These are phyloP conservation scores for Petunia hybrid DNA, from an alignment of 305 asterid species.

Conservation along the genomic window DNA sequence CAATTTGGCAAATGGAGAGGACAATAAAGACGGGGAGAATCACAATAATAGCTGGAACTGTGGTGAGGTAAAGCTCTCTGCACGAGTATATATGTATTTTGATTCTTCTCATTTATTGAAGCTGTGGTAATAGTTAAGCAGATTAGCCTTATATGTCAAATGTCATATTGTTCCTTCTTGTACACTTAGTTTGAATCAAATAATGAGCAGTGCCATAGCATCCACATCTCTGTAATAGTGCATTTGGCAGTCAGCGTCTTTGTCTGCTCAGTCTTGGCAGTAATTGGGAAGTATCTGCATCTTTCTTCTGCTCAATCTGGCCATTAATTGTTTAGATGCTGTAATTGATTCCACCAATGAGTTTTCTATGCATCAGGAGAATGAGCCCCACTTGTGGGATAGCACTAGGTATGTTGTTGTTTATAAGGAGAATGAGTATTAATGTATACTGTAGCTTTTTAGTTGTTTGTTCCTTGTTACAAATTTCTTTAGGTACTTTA, in stretches of 20 bases:
- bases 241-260: neutral
- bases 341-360: neutral
- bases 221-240: neutral
- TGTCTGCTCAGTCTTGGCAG: too few relatives aligned
- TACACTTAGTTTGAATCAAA: conserved; percentile 9
- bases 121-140: neutral
- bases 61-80: conserved; percentile 68
- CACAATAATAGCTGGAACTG: conserved; percentile 99
- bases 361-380: neutral
- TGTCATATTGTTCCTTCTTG: conserved; percentile 14
- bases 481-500: neutral
- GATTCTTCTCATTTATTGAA: conserved; percentile 18
- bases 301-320: neutral
- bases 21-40: conserved; percentile 94
- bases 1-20: conserved; percentile 93
- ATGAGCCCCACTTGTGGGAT: neutral
- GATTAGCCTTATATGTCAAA: neutral
- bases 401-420: neutral
- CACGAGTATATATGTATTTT: neutral
- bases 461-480: neutral
- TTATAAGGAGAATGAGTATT: neutral
- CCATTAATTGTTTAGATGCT: neutral
- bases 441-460: neutral
- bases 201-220: neutral
- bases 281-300: neutral